These are phyloP conservation scores for Rhodotorula kratochvilovae DNA, from an alignment of 768 basidiomycete species.

Conservation along the genomic window DNA sequence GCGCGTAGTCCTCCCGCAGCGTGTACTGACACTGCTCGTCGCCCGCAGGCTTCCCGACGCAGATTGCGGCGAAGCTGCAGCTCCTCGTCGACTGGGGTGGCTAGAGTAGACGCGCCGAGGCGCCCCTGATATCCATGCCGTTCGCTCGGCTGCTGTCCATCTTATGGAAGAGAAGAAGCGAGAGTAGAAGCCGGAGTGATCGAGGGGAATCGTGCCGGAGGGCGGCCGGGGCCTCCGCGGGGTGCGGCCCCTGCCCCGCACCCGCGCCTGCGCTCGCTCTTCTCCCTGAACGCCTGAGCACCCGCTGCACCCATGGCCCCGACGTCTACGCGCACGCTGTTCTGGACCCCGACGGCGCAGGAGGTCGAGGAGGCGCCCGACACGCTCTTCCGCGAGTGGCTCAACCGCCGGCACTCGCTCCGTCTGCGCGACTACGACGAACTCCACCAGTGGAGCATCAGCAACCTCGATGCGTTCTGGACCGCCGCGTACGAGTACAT, in stretches of 20 bases:
- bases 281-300: too few relatives aligned
- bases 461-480: conserved; percentile 38
- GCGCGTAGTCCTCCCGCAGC: too few relatives aligned
- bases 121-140: too few relatives aligned
- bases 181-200: too few relatives aligned
- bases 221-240: too few relatives aligned
- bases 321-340: conserved; percentile 26
- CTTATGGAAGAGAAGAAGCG: too few relatives aligned
- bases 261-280: too few relatives aligned
- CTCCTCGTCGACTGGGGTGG: conserved; percentile 26
- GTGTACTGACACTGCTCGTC: background rate
- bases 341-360: conserved; percentile 21
- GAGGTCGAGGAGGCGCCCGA: conserved; percentile 9
- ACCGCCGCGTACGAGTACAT: conserved; percentile 30
- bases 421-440: conserved; percentile 34
- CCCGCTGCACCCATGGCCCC: background rate
- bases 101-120: too few relatives aligned
- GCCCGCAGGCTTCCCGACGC: conserved; percentile 26
- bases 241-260: too few relatives aligned
- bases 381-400: conserved; percentile 27
- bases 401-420: conserved; percentile 28
- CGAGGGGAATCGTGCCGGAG: too few relatives aligned
- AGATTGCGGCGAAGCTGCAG: conserved; percentile 27
- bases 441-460: conserved; percentile 28
- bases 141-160: too few relatives aligned